phyloP scores from a whole-genome alignment of 352 stramenopile species.

The Pythium vanterpoolii region DNA sequence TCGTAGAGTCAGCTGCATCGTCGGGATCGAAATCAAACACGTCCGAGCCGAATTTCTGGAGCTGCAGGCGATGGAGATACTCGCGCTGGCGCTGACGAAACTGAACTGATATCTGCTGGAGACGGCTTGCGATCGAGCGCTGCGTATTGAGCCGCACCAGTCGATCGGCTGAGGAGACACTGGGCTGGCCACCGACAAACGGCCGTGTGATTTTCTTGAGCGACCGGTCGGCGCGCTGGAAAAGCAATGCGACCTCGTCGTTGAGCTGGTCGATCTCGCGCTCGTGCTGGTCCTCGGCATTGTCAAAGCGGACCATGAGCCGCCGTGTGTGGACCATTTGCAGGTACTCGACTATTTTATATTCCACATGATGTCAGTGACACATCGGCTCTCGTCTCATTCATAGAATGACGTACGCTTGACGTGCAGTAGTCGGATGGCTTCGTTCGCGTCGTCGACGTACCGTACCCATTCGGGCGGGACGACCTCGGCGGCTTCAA shows the following conservation, averaged over 20 bases:
- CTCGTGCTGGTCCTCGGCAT: constrained; percentile 64
- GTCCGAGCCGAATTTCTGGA: constrained; percentile 73
- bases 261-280: constrained; percentile 66
- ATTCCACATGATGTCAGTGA: not conserved
- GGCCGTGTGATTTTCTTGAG: constrained; percentile 67
- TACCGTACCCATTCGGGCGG: constrained; percentile 65
- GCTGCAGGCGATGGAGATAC: constrained; percentile 64
- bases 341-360: constrained; percentile 71
- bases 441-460: constrained; percentile 61
- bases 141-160: constrained; percentile 70
- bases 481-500: constrained; percentile 28
- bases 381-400: not conserved
- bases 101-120: constrained; percentile 59
- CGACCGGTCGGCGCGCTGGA: constrained; percentile 61
- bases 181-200: constrained; percentile 46
- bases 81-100: constrained; percentile 70
- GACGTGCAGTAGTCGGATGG: constrained; percentile 55
- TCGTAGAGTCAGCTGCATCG: not conserved
- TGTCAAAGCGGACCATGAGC: constrained; percentile 82
- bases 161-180: constrained; percentile 43
- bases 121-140: constrained; percentile 48
- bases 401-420: constrained; percentile 39
- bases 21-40: constrained; percentile 47
- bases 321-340: constrained; percentile 71
- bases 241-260: constrained; percentile 57